A percentile compares a stretch with the other conserved stretches of the same genome.
Evolutionary conservation across 768 basidiomycete species (phyloP).

Genomic region (Suillus variegatus): DNA sequence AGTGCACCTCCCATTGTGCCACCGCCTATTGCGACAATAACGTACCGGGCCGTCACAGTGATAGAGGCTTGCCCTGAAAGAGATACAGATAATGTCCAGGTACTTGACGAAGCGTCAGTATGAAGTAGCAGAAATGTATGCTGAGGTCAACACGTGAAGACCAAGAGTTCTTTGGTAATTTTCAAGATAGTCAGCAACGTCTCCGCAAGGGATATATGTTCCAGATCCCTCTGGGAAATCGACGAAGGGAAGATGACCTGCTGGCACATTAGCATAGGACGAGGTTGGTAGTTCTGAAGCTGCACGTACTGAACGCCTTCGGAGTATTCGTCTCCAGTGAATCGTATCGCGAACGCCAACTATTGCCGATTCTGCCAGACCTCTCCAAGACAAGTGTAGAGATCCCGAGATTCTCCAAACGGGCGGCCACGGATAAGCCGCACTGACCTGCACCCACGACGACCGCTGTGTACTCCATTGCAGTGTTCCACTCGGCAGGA

Average conservation of each 20-base stretch:
- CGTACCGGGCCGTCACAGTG: no score
- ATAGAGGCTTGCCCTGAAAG: no score
- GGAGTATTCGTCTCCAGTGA: conserved; percentile 37
- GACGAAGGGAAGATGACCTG: conserved; percentile 10
- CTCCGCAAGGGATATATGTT: conserved; percentile 4
- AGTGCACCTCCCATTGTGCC: no score
- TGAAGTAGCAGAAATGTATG: no score
- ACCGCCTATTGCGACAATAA: no score
- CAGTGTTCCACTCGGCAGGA: conserved; percentile 15
- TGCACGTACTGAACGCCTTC: conserved; percentile 8
- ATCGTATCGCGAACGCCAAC: conserved; percentile 69
- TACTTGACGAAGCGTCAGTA: no score
- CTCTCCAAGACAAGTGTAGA: conserved; percentile 62
- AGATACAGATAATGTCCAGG: no score
- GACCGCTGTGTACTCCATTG: conserved; percentile 9
- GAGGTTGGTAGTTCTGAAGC: neutral
- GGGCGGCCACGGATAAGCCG: no score
- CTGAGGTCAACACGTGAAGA: no score
- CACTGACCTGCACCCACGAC: no score
- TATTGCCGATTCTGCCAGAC: conserved; percentile 59
- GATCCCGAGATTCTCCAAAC: conserved; percentile 17
- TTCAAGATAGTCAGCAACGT: conserved; percentile 1
- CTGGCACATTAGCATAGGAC: neutral
- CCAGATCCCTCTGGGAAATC: conserved; percentile 1
- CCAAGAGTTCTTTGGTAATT: neutral